Percentiles rank a stretch among this genome's conserved stretches.
Conservation (phyloP, 495 filamentous ascomycete species). For the Amorphotheca resinae region DNA sequence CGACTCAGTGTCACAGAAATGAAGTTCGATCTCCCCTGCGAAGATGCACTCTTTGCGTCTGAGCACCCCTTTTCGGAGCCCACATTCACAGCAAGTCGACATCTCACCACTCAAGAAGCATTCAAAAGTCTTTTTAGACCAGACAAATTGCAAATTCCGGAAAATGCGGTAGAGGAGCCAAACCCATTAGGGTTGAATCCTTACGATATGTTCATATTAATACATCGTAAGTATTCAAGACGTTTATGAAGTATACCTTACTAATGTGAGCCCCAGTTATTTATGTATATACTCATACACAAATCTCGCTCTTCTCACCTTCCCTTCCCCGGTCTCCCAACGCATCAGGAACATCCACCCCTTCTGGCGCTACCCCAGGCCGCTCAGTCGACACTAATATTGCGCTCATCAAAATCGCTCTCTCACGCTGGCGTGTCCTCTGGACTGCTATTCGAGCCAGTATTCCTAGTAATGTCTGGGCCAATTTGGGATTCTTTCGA, state of each 20-base stretch:
- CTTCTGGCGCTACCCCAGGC: neutral
- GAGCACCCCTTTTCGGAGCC: constrained; percentile 9
- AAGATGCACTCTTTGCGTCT: constrained; percentile 8
- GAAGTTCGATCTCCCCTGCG: constrained; percentile 11
- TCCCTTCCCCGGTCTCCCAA: neutral
- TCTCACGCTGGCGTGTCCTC: constrained; percentile 8
- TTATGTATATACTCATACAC: constrained; percentile 12
- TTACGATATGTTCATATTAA: constrained; percentile 13
- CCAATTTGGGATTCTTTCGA: constrained; percentile 11
- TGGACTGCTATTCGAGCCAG: constrained; percentile 8
- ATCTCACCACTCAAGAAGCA: constrained; percentile 8
- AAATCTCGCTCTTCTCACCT: constrained; percentile 9
- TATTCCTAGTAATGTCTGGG: constrained; percentile 8
- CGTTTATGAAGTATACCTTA: too few relatives aligned
- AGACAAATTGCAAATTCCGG: neutral
- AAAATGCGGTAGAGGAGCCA: neutral
- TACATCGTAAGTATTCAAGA: constrained; percentile 6
- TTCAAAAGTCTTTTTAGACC: constrained; percentile 11
- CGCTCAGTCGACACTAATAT: constrained; percentile 4
- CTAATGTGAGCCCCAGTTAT: constrained; percentile 6
- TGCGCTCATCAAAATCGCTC: constrained; percentile 6
- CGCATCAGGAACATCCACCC: neutral
- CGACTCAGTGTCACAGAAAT: constrained; percentile 7
- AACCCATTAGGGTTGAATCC: constrained; percentile 12
- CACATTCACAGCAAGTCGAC: constrained; percentile 3